Evolutionary conservation across 352 stramenopile genomes (phyloP), one percentile per base, ranked within the genome.

Genomic region (Phytophthora foliorum): DNA sequence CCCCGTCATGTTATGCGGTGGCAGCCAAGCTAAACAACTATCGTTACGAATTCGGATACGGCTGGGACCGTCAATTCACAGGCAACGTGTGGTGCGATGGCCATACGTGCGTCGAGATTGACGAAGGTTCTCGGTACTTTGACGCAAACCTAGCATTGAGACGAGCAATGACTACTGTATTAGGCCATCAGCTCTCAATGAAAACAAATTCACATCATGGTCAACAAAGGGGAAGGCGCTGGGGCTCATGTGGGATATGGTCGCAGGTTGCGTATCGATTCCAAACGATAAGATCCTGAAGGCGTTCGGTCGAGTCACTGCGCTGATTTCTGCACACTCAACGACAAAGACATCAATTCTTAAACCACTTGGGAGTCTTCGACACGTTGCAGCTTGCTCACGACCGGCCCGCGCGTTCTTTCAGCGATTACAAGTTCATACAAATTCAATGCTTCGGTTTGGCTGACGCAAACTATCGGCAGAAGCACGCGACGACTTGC

Each of bases 41-140:
- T 70, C 65, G 68, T 0, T 77, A 72, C 49, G 32, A 72, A 34
- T 46, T 38, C 8, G 21, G 21, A 0, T 13, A 48, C 11, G 4
- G 3, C 0, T 4, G 13, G 2, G 27, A 19, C 3, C n/a, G 17
- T 13, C 19, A 32, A 13, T 52, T 63, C 6, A 38, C 2, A 8
- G 72, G 63, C 16, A 76, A 71, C 3, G 61, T 69, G 0, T 81
- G 69, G 69, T 78, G 69, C 16, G 64, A 81, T 21, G 61, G 74
- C 29, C 73, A 78, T 29, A 72, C 36, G 0, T 76, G 61, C 17
- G 56, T 75, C 9, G 69, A 81, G 32, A 14, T 67, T 0, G 66
- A 71, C 6, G 16, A 27, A 0, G 65, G 62, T 5, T 29, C 14
- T 0, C 42, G 54, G 0, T 67, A 62, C n/a, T 38, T 58, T 7